These are phyloP conservation scores for Chrysoporthe cubensis DNA, from an alignment of 2,329 filamentous ascomycete genomes.

Conservation along the genomic window DNA sequence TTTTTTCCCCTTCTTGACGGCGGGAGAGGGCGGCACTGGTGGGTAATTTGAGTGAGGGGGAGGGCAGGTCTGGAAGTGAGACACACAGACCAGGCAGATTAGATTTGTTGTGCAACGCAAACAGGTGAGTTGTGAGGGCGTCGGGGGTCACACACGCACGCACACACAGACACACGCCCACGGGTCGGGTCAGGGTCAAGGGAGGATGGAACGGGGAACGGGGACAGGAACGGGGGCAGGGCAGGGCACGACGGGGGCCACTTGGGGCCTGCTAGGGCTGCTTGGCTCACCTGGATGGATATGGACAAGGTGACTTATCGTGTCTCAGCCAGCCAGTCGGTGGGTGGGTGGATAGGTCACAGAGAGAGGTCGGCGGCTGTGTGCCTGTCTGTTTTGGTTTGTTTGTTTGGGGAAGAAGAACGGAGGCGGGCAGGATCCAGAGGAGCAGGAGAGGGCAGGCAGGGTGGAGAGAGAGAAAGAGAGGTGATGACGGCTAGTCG, in stretches of 20 bases:
- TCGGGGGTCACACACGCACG: neutral
- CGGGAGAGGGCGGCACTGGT: neutral
- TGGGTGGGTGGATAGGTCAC: neutral
- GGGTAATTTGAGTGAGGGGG: conserved; percentile 4
- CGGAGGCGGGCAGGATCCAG: neutral
- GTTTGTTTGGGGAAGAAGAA: neutral
- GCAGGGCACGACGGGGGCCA: neutral
- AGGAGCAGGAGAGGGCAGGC: neutral
- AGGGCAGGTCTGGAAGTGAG: neutral
- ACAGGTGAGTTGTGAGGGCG: neutral
- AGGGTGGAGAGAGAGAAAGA: neutral
- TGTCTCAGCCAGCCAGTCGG: neutral
- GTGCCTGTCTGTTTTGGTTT: no score
- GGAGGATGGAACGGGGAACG: neutral
- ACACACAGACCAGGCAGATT: conserved; percentile 8
- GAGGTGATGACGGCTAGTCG: conserved; percentile 5
- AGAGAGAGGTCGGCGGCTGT: no score
- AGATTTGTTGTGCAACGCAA: conserved; percentile 16
- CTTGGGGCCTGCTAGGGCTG: neutral
- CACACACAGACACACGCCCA: neutral
- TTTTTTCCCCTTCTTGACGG: no score
- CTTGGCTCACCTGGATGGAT: neutral
- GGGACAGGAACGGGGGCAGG: neutral
- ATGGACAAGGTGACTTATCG: no score
- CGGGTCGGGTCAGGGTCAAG: neutral